phyloP scores from a whole-genome alignment of 495 filamentous ascomycete species.

The Opeltia flavorubescens region DNA sequence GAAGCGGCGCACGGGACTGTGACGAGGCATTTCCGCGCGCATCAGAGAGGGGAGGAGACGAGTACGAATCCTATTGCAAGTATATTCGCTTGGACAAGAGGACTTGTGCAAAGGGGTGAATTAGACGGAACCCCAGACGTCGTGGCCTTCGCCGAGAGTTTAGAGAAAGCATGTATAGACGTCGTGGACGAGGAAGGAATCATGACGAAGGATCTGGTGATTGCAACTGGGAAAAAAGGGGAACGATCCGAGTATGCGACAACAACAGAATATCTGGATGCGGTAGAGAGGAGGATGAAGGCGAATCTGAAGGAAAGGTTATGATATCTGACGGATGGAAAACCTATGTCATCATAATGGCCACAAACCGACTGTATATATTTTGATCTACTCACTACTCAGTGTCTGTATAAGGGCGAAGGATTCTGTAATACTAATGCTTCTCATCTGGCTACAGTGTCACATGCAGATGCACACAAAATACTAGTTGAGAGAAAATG shows the following conservation, averaged over 20 bases:
- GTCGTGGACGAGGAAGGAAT: constrained; percentile 85
- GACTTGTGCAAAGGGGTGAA: constrained; percentile 80
- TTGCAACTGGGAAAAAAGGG: constrained; percentile 75
- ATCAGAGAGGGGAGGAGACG: constrained; percentile 92
- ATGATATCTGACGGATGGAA: constrained; percentile 7
- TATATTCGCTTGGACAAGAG: constrained; percentile 97
- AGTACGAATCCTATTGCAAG: constrained; percentile 97
- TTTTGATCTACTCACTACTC: too few species aligned
- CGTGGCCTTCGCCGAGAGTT: constrained; percentile 71
- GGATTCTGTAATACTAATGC: too few species aligned
- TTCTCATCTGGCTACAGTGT: too few species aligned
- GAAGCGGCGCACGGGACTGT: constrained; percentile 98
- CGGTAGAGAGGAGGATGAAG: constrained; percentile 79
- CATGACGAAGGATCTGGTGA: constrained; percentile 97
- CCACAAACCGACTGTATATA: too few species aligned
- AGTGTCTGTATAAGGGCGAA: too few species aligned
- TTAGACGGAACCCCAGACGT: constrained; percentile 82
- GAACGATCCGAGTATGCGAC: constrained; percentile 67
- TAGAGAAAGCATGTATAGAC: constrained; percentile 90
- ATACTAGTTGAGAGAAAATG: too few species aligned
- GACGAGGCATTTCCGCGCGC: constrained; percentile 94
- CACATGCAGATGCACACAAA: too few species aligned
- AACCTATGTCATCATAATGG: too few species aligned
- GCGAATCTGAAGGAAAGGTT: constrained; percentile 39
- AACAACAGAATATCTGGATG: constrained; percentile 74